Conservation (phyloP, 805 yeast genomes). For the Lipomyces starkeyi region DNA sequence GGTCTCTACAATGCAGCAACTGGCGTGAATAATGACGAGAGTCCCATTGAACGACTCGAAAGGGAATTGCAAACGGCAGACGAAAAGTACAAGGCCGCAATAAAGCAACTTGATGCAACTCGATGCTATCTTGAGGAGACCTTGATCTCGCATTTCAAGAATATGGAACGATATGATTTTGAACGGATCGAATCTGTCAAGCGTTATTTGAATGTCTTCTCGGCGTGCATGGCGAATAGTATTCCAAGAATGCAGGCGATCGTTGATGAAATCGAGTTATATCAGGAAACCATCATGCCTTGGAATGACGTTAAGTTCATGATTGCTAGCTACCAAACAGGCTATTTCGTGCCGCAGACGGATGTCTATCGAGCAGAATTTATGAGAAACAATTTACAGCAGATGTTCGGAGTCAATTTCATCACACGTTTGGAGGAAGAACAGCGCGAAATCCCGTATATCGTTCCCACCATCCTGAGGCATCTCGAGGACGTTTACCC, state of each 20-base stretch:
- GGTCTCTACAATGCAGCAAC: constrained; percentile 41
- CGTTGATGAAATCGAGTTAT: constrained; percentile 64
- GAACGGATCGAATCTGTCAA: constrained; percentile 79
- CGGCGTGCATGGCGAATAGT: constrained; percentile 67
- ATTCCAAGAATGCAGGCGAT: constrained; percentile 62
- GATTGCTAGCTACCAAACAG: constrained; percentile 72
- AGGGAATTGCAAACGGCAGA: constrained; percentile 67
- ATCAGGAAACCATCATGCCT: constrained; percentile 76
- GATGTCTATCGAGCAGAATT: constrained; percentile 80
- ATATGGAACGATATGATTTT: constrained; percentile 81
- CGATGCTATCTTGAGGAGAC: constrained; percentile 76
- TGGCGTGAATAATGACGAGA: constrained; percentile 51
- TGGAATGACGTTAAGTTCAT: constrained; percentile 67
- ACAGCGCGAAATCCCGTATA: constrained; percentile 70
- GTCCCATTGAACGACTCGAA: constrained; percentile 57
- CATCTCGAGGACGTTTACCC: constrained; percentile 77
- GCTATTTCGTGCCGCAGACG: constrained; percentile 74
- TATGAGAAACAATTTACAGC: constrained; percentile 62
- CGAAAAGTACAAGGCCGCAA: constrained; percentile 58
- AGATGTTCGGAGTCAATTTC: constrained; percentile 80
- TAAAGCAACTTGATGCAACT: constrained; percentile 63
- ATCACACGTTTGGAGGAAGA: constrained; percentile 74
- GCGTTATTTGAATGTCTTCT: constrained; percentile 73
- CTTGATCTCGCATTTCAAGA: constrained; percentile 70
- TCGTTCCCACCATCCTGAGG: constrained; percentile 66